These are phyloP conservation scores for Acer yangbiense DNA, from an alignment of 345 rosid species.

Conservation along the genomic window DNA sequence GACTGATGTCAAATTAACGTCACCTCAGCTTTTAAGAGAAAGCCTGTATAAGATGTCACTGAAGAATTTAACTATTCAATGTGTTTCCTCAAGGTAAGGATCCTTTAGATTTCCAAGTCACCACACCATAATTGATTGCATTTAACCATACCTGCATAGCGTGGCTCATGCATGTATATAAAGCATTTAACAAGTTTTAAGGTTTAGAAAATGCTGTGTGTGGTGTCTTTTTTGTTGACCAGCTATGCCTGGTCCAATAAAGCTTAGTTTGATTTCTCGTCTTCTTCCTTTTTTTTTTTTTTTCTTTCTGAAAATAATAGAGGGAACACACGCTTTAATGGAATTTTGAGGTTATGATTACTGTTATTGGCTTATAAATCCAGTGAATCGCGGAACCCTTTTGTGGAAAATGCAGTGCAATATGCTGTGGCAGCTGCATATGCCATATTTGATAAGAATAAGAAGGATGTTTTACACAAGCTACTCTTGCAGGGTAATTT, in stretches of 20 bases:
- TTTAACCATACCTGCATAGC: not conserved
- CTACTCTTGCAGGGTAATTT: slow-evolving; percentile 76
- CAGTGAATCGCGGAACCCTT: slow-evolving; percentile 85
- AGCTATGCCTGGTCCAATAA: too few species aligned
- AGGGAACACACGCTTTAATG: slow-evolving; percentile 4
- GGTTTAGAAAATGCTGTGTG: not conserved
- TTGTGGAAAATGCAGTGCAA: slow-evolving; percentile 81
- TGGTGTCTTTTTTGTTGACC: not conserved
- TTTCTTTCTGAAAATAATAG: not conserved
- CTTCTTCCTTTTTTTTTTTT: too few species aligned
- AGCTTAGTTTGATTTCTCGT: too few species aligned
- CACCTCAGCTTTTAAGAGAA: slow-evolving; percentile 93
- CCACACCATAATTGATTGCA: not conserved
- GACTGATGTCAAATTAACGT: slow-evolving; percentile 84
- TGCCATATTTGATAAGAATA: slow-evolving; percentile 50
- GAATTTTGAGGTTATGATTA: slow-evolving; percentile 11
- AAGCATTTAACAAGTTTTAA: slow-evolving; percentile 5
- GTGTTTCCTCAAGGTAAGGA: slow-evolving; percentile 68
- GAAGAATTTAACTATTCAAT: slow-evolving; percentile 60
- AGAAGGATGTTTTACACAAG: slow-evolving; percentile 58
- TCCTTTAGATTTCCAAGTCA: slow-evolving; percentile 2
- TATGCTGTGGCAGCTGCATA: slow-evolving; percentile 85
- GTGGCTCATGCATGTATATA: not conserved
- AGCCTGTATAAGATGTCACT: slow-evolving; percentile 74
- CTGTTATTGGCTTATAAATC: slow-evolving; percentile 14